These are phyloP conservation scores for Mycena kentingensis DNA, from an alignment of 768 basidiomycete genomes.

Conservation along the genomic window DNA sequence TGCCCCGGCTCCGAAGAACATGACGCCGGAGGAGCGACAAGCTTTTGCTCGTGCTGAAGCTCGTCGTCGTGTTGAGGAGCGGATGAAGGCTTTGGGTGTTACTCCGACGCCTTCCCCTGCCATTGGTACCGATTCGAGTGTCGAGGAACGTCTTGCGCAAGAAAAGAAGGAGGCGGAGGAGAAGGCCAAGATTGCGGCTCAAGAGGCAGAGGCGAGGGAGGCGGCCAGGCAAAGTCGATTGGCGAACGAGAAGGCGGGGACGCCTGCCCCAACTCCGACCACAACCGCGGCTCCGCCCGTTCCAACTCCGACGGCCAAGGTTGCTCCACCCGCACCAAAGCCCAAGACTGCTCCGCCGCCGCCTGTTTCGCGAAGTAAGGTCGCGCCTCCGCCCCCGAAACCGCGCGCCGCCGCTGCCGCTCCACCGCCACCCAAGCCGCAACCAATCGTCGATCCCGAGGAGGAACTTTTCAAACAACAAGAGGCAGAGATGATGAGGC, in stretches of 20 bases:
- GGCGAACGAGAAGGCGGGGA: constrained; percentile 67
- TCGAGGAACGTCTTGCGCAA: constrained; percentile 80
- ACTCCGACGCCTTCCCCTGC: constrained; percentile 46
- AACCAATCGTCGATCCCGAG: constrained; percentile 63
- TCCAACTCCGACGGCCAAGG: constrained; percentile 47
- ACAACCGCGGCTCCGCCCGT: constrained; percentile 27
- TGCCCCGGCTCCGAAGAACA: constrained; percentile 63
- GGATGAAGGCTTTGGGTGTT: constrained; percentile 84
- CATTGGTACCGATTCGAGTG: constrained; percentile 63
- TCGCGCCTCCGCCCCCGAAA: constrained; percentile 33
- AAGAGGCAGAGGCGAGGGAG: constrained; percentile 80
- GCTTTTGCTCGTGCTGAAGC: constrained; percentile 82
- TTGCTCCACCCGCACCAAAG: constrained; percentile 43
- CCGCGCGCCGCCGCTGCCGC: constrained; percentile 48
- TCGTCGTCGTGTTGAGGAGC: constrained; percentile 76
- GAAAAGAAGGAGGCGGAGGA: constrained; percentile 93
- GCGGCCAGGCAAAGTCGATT: constrained; percentile 69
- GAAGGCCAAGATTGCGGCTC: constrained; percentile 75
- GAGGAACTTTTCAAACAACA: constrained; percentile 69
- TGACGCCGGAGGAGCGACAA: constrained; percentile 83
- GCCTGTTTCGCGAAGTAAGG: too few relatives aligned
- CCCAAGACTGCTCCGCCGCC: constrained; percentile 40
- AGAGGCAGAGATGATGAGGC: constrained; percentile 71
- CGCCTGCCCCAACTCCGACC: constrained; percentile 32
- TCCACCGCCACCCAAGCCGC: constrained; percentile 38